Conservation (phyloP, 164 flowering plant genomes). For the Nymphaea colorata region DNA sequence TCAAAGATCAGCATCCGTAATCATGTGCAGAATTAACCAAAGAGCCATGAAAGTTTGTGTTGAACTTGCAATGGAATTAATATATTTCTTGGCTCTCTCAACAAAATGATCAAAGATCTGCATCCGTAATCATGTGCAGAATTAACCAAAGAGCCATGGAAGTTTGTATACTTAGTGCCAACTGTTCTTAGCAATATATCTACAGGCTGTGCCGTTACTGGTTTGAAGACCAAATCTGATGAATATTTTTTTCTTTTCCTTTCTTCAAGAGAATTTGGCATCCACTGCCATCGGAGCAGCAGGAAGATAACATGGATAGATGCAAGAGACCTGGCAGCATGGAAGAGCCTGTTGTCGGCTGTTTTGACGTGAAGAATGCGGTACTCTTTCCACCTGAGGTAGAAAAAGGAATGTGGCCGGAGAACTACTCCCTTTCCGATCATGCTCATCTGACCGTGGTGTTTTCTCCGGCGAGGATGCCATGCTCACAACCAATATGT, state of each 20-base stretch:
- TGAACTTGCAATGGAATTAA: no score
- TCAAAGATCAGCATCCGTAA: no score
- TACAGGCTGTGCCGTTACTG: neutral
- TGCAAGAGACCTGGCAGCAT: neutral
- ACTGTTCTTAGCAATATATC: neutral
- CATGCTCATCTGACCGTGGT: conserved; percentile 92
- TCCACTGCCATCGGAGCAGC: conserved; percentile 30
- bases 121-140: no score
- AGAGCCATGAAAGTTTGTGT: neutral
- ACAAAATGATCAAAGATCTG: no score
- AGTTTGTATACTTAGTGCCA: neutral
- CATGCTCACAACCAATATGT: conserved; percentile 35
- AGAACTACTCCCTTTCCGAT: conserved; percentile 87
- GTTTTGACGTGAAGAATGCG: conserved; percentile 83
- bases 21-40: no score
- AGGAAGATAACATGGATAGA: conserved; percentile 15
- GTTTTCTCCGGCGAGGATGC: conserved; percentile 80
- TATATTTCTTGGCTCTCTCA: no score
- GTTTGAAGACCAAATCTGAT: no score
- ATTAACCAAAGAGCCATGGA: no score
- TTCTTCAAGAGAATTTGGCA: conserved; percentile 60
- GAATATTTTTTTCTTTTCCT: neutral
- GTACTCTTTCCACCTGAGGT: conserved; percentile 92
- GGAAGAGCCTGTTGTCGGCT: neutral
- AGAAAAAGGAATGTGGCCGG: conserved; percentile 95